These are phyloP conservation scores for Limnanthes douglasii DNA, from an alignment of 345 rosid species.

Conservation along the genomic window DNA sequence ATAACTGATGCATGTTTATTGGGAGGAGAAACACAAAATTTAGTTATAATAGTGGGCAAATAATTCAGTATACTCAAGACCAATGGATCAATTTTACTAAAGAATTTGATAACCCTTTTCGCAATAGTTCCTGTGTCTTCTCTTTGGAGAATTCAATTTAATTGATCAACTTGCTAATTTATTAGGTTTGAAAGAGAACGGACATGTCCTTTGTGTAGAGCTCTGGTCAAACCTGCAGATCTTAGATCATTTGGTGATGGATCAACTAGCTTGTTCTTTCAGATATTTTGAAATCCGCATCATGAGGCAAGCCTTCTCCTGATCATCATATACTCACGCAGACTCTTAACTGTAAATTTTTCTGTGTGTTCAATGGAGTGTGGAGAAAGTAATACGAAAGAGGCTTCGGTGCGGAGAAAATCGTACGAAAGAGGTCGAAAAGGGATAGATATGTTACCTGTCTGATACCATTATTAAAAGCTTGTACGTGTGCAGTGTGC, in stretches of 20 bases:
- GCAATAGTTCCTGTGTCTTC: no score
- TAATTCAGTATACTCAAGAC: no score
- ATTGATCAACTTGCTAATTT: slow-evolving; percentile 6
- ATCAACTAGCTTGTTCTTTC: slow-evolving; percentile 91
- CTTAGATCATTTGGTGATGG: slow-evolving; percentile 94
- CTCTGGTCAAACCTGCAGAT: slow-evolving; percentile 86
- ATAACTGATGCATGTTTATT: no score
- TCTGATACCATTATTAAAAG: slow-evolving; percentile 9
- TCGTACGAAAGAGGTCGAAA: slow-evolving; percentile 5
- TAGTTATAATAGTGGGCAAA: no score
- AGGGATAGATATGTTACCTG: slow-evolving; percentile 4
- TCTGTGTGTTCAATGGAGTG: slow-evolving; percentile 5
- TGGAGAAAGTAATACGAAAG: no score
- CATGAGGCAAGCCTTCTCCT: slow-evolving; percentile 8
- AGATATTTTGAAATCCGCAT: slow-evolving; percentile 58
- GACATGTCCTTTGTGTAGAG: slow-evolving; percentile 96
- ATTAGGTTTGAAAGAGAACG: slow-evolving; percentile 98
- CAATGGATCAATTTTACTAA: no score
- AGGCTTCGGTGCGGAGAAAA: no score
- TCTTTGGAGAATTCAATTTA: no score
- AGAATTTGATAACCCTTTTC: no score
- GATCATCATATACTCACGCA: slow-evolving; percentile 8
- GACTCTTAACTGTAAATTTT: slow-evolving; percentile 9
- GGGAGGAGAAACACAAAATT: no score
- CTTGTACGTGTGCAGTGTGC: slow-evolving; percentile 11